Base-by-base conservation (phyloP, 192 early-diverging fungal genomes). In the Polychytrium aggregatum region DNA sequence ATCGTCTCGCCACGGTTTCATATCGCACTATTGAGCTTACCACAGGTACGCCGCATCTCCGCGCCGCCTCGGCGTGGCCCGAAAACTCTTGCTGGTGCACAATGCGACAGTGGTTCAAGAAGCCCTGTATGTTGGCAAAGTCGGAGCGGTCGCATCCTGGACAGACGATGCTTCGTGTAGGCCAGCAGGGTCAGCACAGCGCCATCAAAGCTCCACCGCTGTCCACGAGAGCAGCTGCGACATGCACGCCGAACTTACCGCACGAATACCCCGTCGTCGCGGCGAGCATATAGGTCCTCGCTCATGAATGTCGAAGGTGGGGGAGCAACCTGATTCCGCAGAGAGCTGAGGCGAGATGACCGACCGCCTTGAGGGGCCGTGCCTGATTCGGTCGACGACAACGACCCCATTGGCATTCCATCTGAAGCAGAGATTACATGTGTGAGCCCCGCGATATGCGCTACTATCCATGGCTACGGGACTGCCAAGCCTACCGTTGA, bases 81-180 rank as follows among this genome's bases (percentile, higher is more conserved):
- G 81, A 72, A 65, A 88, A 93, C 41, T 86, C 82, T 9, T 76
- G 52, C 25, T 67, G 55, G 59, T 91, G 88, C 9, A 74, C 68
- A 16, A 84, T 50, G 17, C 88, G 75, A 57, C 79, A 85, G 53
- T 93, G 90, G 52, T 86, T 88, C 17, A 90, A 52, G 54, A 93
- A 89, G n/a, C 88, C 87, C 55, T 86, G 87, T 37, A 82, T 72
- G 52, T 78, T 88, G 29, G 70, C 71, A 66, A 93, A 93, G 36
- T 84, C 71, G 26, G 72, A 68, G 37, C 88, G 71, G 9, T 71
- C 63, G 64, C 90, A 93, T n/a, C 47, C 58, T 21, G 85, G 85
- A 64, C 90, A 93, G 0, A 67, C 53, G 31, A 92, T 64, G 46
- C 80, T 84, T 31, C 14, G 52, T 0, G 28, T 27, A 16, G 17